Percentiles rank a stretch among this genome's conserved stretches.
phyloP scores from a whole-genome alignment of 2,329 filamentous ascomycete genomes.

The Colletotrichum sp. region DNA sequence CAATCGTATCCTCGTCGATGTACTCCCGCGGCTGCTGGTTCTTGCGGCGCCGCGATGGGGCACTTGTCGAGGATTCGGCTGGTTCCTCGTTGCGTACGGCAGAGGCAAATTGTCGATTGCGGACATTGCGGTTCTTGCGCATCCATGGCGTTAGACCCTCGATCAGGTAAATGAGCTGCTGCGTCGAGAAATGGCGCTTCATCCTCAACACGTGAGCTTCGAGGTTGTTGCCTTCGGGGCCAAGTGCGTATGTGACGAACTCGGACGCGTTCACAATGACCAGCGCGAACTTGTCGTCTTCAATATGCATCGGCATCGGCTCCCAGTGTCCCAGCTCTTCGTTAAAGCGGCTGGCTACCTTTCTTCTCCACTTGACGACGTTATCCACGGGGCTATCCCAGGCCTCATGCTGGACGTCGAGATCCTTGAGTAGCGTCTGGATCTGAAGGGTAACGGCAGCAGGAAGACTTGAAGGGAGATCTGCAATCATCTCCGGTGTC shows the following conservation, averaged over 20 bases:
- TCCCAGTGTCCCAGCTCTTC: slow-evolving; percentile 68
- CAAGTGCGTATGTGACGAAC: slow-evolving; percentile 66
- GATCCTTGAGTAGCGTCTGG: slow-evolving; percentile 52
- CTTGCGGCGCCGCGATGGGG: slow-evolving; percentile 39
- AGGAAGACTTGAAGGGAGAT: slow-evolving; percentile 65
- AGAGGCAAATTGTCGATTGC: slow-evolving; percentile 71
- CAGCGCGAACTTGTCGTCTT: slow-evolving; percentile 65
- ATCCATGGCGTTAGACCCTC: slow-evolving; percentile 72
- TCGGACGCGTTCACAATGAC: slow-evolving; percentile 67
- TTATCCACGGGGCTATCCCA: slow-evolving; percentile 53
- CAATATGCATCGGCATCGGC: slow-evolving; percentile 57
- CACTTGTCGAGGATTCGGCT: slow-evolving; percentile 26
- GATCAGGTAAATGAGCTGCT: slow-evolving; percentile 71
- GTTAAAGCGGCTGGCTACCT: slow-evolving; percentile 68
- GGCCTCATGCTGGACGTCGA: slow-evolving; percentile 51
- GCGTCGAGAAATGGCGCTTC: slow-evolving; percentile 55
- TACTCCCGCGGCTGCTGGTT: slow-evolving; percentile 49
- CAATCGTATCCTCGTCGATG: slow-evolving; percentile 71
- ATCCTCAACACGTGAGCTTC: slow-evolving; percentile 63
- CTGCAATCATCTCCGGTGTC: slow-evolving; percentile 78
- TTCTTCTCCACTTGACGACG: slow-evolving; percentile 72
- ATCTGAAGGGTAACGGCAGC: slow-evolving; percentile 50
- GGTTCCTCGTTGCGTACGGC: slow-evolving; percentile 57
- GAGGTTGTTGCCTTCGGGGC: slow-evolving; percentile 53
- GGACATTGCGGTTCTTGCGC: slow-evolving; percentile 69